phyloP scores from a whole-genome alignment of 2,329 filamentous ascomycete genomes.

The Diaporthe citri region DNA sequence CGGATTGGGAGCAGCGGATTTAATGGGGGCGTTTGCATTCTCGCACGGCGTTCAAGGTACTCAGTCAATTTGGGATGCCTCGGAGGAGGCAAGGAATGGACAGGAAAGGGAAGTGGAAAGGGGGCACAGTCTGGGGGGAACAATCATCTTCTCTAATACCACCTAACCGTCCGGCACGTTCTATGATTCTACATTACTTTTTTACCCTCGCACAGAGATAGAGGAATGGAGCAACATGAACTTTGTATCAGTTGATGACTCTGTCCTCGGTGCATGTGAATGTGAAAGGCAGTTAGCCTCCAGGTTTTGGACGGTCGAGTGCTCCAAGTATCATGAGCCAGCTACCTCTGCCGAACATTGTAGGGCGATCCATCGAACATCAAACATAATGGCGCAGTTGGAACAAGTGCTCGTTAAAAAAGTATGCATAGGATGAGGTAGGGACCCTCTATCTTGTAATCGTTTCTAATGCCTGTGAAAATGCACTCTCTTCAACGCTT shows the following conservation, averaged over 20 bases:
- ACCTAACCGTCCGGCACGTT: conserved; percentile 17
- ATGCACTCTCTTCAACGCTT: conserved; percentile 23
- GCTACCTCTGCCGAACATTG: background rate
- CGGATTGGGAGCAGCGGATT: background rate
- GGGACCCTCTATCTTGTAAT: background rate
- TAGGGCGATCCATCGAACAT: background rate
- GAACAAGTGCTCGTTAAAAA: background rate
- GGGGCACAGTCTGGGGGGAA: background rate
- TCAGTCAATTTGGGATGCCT: background rate
- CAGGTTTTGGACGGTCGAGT: no score
- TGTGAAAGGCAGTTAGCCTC: background rate
- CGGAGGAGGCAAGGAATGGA: background rate
- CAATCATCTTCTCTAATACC: background rate
- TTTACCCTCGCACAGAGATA: background rate
- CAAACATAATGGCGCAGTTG: background rate
- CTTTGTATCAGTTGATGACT: background rate
- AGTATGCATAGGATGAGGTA: background rate
- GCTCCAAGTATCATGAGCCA: background rate
- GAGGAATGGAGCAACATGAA: background rate
- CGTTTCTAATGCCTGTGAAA: conserved; percentile 28
- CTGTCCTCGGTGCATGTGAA: background rate
- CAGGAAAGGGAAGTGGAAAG: background rate
- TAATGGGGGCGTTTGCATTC: conserved; percentile 30
- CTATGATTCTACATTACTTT: background rate
- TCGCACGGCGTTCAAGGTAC: conserved; percentile 32